Evolutionary conservation across 1,284 basidiomycete genomes (phyloP).

Genomic region (Ceratobasidium theobromae): DNA sequence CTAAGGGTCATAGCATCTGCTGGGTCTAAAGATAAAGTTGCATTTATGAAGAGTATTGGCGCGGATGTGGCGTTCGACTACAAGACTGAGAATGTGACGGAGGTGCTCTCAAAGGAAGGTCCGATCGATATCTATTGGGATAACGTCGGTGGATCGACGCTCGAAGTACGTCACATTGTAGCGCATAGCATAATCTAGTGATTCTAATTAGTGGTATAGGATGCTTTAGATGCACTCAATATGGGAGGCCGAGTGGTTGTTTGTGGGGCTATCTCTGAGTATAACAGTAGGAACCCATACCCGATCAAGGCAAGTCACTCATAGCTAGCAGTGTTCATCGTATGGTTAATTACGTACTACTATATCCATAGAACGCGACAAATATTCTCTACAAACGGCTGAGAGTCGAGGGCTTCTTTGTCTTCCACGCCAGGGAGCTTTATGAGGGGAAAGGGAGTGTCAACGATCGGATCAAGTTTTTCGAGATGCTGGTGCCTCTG

Average conservation of each 20-base stretch:
- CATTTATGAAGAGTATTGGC: conserved; percentile 45
- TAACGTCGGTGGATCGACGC: conserved; percentile 20
- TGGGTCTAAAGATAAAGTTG: conserved; percentile 48
- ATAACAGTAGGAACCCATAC: conserved; percentile 41
- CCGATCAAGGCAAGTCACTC: conserved; percentile 40
- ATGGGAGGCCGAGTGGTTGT: background rate
- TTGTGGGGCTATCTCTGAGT: conserved; percentile 40
- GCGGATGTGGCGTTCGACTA: conserved; percentile 46
- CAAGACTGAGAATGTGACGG: conserved; percentile 43
- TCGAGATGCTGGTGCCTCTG: conserved; percentile 6
- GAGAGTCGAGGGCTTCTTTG: conserved; percentile 59
- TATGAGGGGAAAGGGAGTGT: conserved; percentile 42
- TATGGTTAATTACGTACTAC: background rate
- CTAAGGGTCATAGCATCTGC: conserved; percentile 47
- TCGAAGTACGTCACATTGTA: conserved; percentile 2
- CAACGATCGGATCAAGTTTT: conserved; percentile 11
- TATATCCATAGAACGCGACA: conserved; percentile 38
- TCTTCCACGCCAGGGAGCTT: conserved; percentile 48
- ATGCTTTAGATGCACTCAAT: background rate
- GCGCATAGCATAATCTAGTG: background rate
- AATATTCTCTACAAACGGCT: conserved; percentile 55
- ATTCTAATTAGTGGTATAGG: background rate
- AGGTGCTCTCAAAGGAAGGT: conserved; percentile 47
- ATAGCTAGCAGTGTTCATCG: background rate
- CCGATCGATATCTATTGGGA: conserved; percentile 39